phyloP scores from a whole-genome alignment of 129 eudicot species.

The Cynara cardunculus region DNA sequence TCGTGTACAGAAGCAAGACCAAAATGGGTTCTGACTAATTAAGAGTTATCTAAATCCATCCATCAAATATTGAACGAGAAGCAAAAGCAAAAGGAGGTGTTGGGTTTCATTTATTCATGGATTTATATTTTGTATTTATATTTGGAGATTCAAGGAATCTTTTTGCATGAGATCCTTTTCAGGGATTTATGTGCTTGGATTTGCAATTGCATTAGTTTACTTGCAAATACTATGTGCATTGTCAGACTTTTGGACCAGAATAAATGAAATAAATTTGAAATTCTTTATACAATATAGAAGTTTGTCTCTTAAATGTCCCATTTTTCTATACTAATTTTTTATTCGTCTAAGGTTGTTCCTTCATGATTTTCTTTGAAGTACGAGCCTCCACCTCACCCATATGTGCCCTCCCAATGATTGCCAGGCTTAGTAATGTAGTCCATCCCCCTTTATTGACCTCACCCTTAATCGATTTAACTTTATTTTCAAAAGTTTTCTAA shows the following conservation, averaged over 20 bases:
- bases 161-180: constrained; percentile 37
- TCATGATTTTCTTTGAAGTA: constrained; percentile 22
- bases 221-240: constrained; percentile 31
- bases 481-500: too few relatives aligned
- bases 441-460: too few relatives aligned
- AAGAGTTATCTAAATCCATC: not conserved
- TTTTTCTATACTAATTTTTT: constrained; percentile 11
- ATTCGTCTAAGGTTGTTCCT: constrained; percentile 23
- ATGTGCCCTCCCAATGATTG: too few relatives aligned
- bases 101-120: constrained; percentile 35
- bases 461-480: too few relatives aligned
- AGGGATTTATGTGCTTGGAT: constrained; percentile 36
- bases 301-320: constrained; percentile 31
- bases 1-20: constrained; percentile 85
- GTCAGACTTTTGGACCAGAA: constrained; percentile 34
- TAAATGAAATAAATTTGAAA: constrained; percentile 27
- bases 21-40: constrained; percentile 46
- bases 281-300: constrained; percentile 24
- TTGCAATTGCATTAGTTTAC: constrained; percentile 26
- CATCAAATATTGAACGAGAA: not conserved
- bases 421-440: too few relatives aligned
- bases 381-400: too few relatives aligned
- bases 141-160: constrained; percentile 39
- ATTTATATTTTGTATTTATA: constrained; percentile 20
- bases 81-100: not conserved